phyloP scores from a whole-genome alignment of 2,329 filamentous ascomycete species.

The Boeremia lycopersici region DNA sequence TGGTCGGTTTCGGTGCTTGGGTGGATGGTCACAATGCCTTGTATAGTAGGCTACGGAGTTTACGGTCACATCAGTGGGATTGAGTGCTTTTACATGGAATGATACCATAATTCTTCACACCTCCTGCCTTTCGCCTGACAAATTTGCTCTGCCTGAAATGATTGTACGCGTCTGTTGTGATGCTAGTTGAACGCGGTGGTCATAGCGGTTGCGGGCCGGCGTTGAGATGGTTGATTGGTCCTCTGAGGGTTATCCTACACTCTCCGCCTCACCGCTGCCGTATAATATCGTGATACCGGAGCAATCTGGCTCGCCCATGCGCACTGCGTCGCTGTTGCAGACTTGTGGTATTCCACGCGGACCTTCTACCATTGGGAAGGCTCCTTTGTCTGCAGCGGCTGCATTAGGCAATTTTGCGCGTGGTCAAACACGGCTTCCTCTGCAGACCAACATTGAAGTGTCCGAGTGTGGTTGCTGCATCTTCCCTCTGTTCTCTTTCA shows the following conservation, averaged over 20 bases:
- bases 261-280: neutral
- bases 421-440: conserved; percentile 8
- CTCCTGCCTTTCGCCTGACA: neutral
- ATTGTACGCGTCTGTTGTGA: conserved; percentile 11
- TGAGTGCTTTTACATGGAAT: conserved; percentile 40
- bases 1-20: conserved; percentile 64
- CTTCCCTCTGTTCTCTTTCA: neutral
- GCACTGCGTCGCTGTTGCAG: neutral
- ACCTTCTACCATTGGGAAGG: neutral
- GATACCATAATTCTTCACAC: conserved; percentile 44
- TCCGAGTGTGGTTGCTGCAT: neutral
- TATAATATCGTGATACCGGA: neutral
- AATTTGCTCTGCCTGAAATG: neutral
- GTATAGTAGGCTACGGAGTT: conserved; percentile 45
- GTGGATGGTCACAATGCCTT: conserved; percentile 43
- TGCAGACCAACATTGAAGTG: neutral
- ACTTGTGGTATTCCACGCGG: neutral
- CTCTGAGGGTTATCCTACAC: neutral
- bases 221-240: neutral
- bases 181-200: conserved; percentile 12
- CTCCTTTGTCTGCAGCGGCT: conserved; percentile 10
- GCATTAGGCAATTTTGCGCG: conserved; percentile 15
- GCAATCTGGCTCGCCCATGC: neutral
- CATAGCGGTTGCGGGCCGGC: neutral
- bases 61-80: conserved; percentile 38